Conservation (phyloP, 331 rosid species). For the Quercus tomentella region DNA sequence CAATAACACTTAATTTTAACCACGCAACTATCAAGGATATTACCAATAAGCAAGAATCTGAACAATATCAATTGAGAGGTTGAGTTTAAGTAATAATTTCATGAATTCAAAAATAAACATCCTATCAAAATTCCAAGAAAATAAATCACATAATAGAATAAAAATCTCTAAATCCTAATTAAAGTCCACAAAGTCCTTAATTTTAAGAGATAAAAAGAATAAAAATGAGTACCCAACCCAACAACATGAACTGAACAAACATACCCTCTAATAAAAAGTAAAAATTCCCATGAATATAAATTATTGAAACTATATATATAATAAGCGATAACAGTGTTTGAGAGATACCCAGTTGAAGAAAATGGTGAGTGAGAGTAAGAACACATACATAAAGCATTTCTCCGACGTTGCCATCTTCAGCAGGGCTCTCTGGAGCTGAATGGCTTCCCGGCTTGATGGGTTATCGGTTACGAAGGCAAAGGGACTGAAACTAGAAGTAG, state of each 20-base stretch:
- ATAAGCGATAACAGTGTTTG: background rate
- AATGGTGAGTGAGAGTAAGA: background rate
- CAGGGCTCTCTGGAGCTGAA: slow-evolving; percentile 77
- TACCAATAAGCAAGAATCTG: background rate
- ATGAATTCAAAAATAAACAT: background rate
- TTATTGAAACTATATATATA: background rate
- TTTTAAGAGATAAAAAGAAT: background rate
- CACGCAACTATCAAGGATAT: background rate
- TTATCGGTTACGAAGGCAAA: slow-evolving; percentile 96
- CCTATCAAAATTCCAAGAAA: background rate
- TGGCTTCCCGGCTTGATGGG: slow-evolving; percentile 84
- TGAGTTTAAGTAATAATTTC: background rate
- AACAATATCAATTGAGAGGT: background rate
- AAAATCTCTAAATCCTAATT: background rate
- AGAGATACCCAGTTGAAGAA: background rate
- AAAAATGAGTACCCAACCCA: background rate
- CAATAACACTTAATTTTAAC: background rate
- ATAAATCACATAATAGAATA: background rate
- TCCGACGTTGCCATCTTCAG: slow-evolving; percentile 94
- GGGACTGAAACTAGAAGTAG: slow-evolving; percentile 59
- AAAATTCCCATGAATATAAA: too few species aligned
- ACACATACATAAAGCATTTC: slow-evolving; percentile 82
- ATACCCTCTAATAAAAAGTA: background rate
- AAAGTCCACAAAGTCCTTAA: background rate
- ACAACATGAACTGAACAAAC: background rate